Evolutionary conservation across 352 stramenopile genomes (phyloP).

Genomic region (Pythium folliculosum): DNA sequence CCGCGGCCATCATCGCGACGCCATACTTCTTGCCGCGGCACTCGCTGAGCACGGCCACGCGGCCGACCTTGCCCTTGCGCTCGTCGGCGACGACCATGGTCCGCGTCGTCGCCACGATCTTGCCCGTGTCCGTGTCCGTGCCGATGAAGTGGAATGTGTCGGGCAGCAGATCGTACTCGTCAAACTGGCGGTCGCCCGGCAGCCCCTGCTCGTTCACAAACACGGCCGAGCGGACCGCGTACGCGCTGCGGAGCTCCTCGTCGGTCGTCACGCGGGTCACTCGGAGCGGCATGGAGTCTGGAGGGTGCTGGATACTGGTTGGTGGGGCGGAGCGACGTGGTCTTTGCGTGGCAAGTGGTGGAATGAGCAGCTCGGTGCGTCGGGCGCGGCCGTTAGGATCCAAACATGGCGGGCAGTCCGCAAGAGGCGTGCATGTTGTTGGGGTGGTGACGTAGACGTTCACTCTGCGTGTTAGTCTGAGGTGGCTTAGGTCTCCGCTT

Average conservation of each 20-base stretch:
- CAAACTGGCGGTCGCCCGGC: constrained; percentile 38
- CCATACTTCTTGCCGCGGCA: constrained; percentile 62
- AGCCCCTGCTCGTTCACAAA: constrained; percentile 60
- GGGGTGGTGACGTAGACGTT: background rate
- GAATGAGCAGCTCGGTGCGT: background rate
- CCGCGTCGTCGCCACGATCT: constrained; percentile 56
- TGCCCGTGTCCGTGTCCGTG: constrained; percentile 49
- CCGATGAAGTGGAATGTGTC: constrained; percentile 54
- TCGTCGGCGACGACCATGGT: constrained; percentile 33
- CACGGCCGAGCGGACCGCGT: constrained; percentile 43
- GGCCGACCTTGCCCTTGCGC: constrained; percentile 53
- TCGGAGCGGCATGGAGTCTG: constrained; percentile 3
- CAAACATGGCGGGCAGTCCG: no score
- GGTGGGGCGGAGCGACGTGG: background rate
- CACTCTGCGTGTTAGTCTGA: background rate
- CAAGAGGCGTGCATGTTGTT: background rate
- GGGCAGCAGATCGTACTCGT: constrained; percentile 36
- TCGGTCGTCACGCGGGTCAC: constrained; percentile 38
- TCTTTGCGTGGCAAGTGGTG: background rate
- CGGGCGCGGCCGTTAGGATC: no score
- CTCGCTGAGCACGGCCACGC: constrained; percentile 54
- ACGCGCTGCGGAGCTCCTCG: constrained; percentile 39
- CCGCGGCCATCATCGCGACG: constrained; percentile 38
- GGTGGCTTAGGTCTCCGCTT: background rate
- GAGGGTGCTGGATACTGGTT: no score